Conservation (phyloP, 495 filamentous ascomycete genomes). For the Neurospora sp. region DNA sequence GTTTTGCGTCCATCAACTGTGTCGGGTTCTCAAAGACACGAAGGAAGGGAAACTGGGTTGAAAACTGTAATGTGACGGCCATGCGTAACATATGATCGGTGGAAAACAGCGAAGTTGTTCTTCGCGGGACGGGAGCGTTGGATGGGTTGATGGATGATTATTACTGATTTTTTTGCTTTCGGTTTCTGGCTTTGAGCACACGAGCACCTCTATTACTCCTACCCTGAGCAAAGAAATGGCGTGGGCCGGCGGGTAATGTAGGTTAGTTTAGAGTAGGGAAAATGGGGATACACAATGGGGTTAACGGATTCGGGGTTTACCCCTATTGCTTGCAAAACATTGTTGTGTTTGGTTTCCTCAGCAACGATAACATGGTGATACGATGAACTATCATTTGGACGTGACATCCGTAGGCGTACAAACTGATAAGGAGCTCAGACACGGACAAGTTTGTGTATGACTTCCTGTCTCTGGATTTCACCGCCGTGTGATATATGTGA, state of each 20-base stretch:
- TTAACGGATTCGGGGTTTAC: neutral
- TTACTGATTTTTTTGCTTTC: neutral
- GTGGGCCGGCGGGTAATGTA: neutral
- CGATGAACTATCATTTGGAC: neutral
- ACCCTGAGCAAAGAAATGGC: neutral
- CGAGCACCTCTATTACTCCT: neutral
- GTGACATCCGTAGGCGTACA: neutral
- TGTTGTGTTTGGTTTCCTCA: neutral
- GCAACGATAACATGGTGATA: neutral
- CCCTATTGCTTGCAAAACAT: neutral
- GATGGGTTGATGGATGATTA: neutral
- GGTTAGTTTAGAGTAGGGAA: neutral
- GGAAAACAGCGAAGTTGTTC: neutral
- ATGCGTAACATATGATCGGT: neutral
- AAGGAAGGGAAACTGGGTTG: neutral
- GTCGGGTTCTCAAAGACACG: neutral
- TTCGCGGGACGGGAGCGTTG: neutral
- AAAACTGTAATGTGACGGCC: neutral
- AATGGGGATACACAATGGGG: neutral
- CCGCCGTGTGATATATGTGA: neutral
- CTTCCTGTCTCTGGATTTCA: neutral
- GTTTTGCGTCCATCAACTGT: neutral
- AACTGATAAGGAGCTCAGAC: neutral
- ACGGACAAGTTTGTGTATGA: neutral
- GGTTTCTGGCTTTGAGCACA: neutral